Evolutionary conservation across 2,329 filamentous ascomycete species (phyloP), one percentile per base, ranked within the genome.

Genomic region (Basipetospora chlamydospora): DNA sequence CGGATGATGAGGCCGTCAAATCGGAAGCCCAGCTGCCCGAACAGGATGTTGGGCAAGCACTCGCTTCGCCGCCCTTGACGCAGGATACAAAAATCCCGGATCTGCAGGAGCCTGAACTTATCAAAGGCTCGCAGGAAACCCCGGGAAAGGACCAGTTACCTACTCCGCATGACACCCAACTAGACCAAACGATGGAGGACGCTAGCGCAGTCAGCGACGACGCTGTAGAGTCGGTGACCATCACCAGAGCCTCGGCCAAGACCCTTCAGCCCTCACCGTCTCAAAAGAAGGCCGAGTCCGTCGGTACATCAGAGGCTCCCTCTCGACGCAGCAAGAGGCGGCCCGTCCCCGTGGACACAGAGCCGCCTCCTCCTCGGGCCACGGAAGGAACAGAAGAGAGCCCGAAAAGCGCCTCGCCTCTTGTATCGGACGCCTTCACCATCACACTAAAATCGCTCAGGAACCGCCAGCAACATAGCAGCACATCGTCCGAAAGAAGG

Each of bases 371-470:
- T 12, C 21, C 29, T 6, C 29, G 15, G 17, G 2, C 10, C 6
- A 5, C 35, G 13, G 26, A 37, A 20, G 18, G 12, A 11, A 13
- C 28, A n/a, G 20, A 28, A 13, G 17, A 20, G 17, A 10, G 20
- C 9, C 20, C 23, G n/a, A n/a, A 26, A 30, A n/a, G 20, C 20
- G 8, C 23, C 26, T 17, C 17, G 6, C 2, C 18, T 33, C 4
- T 15, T 17, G 18, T 15, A 21, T 9, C 35, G 13, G 35, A 37
- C 17, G 35, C 26, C 11, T 31, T 30, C 12, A 28, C 35, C 11
- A 40, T 40, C 21, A 40, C 39, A 5, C 29, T 37, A 6, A 37
- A 37, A 16, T 37, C 39, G 3, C 30, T 40, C 10, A 28, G 39
- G 12, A 40, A 28, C 26, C 33, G 29, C 15, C 15, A 30, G 5